Base-by-base conservation (phyloP, 257 asterid species). In the Lycium ferocissimum region DNA sequence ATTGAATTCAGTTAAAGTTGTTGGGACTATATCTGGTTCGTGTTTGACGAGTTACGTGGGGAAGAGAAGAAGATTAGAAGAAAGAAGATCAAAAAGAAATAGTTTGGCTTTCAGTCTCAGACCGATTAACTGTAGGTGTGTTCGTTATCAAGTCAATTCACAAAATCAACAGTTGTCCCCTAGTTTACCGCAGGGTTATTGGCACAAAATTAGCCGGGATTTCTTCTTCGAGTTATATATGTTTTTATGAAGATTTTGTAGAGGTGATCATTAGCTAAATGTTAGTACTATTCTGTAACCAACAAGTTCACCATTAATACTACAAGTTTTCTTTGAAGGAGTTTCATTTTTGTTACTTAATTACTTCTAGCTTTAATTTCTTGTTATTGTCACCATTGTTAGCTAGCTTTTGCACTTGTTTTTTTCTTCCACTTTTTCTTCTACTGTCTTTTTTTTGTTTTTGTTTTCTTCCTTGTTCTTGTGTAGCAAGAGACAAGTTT, bases 401-500 rank as follows among this genome's bases (percentile, higher is more conserved):
- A 56, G 2, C 22, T 57, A 3, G 58, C 7, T 15, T 57, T 57
- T 57, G 15, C 15, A 26, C 33, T 2, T 2, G 1, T 40, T 40
- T 47, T 11, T 47, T 37, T 63, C 66, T 18, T 66, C 33, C 33
- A 26, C 33, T 26, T 26, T 26, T 26, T 26, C 33, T 26, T 26
- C 33, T 0, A 26, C 1, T 26, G 33, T 26, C 33, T 26, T 26
- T 26, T 26, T 26, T 26, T 26, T 26, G 33, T 26, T 26, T 26
- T 26, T 26, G 33, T 26, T 26, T 26, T 26, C 33, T 26, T 26
- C 33, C 33, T 26, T 26, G 33, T 26, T 26, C 80, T 84, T 88
- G 86, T 71, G 45, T 83, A 87, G 88, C 69, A 43, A 89, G 84
- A 82, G 87, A 83, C 58, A 76, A n/a, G 6, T 40, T 40, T 40